phyloP scores from a whole-genome alignment of 306 rosid genomes.

The Glycyrrhiza uralensis region DNA sequence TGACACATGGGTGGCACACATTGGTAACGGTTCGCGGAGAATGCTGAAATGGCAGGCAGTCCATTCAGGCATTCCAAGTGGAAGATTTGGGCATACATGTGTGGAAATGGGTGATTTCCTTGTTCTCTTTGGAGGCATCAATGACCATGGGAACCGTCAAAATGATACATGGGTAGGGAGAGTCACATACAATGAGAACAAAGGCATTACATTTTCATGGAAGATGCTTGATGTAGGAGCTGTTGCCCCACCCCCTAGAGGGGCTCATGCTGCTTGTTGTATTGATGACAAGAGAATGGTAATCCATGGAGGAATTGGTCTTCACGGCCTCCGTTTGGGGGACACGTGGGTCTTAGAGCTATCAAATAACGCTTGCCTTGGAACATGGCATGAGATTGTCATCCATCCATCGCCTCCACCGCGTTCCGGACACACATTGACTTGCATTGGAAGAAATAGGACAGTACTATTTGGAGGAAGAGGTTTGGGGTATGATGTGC shows the following conservation, averaged over 20 bases:
- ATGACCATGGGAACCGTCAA: constrained; percentile 82
- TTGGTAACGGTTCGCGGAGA: constrained; percentile 52
- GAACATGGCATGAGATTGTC: constrained; percentile 66
- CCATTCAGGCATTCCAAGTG: constrained; percentile 79
- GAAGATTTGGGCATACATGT: constrained; percentile 89
- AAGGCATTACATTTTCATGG: constrained; percentile 64
- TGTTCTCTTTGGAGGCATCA: constrained; percentile 89
- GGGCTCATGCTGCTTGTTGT: constrained; percentile 84
- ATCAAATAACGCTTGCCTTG: constrained; percentile 52
- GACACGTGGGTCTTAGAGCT: constrained; percentile 90
- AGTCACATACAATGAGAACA: constrained; percentile 46
- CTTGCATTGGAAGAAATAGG: constrained; percentile 56
- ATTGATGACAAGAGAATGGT: constrained; percentile 70
- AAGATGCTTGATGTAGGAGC: constrained; percentile 58
- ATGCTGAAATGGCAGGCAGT: constrained; percentile 71
- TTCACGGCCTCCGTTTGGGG: constrained; percentile 57
- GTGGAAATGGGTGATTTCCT: constrained; percentile 61
- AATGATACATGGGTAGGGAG: constrained; percentile 90
- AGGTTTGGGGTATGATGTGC: constrained; percentile 78
- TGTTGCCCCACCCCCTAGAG: constrained; percentile 64
- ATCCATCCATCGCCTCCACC: constrained; percentile 76
- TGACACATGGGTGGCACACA: constrained; percentile 87
- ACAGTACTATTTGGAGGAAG: constrained; percentile 84
- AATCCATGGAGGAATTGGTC: constrained; percentile 87
- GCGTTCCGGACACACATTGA: constrained; percentile 87